Conservation (phyloP, 257 asterid genomes). For the Solanum appendiculatum region DNA sequence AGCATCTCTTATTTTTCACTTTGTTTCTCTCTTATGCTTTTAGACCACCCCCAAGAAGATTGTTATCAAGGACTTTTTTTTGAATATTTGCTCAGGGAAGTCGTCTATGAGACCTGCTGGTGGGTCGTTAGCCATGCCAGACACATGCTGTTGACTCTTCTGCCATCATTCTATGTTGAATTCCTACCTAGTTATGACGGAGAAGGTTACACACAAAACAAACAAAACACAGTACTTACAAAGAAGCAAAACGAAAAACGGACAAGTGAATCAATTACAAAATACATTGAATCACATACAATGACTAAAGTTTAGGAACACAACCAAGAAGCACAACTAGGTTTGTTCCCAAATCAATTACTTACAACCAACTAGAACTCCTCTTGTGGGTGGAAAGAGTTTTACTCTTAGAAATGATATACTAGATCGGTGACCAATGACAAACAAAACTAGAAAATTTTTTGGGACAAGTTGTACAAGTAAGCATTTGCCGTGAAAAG, state of each 20-base stretch:
- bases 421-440: background rate
- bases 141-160: background rate
- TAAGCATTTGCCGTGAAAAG: background rate
- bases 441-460: background rate
- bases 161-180: background rate
- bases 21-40: background rate
- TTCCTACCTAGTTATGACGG: background rate
- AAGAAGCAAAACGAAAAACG: background rate
- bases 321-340: background rate
- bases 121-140: background rate
- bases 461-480: background rate
- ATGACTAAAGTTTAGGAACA: background rate
- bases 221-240: background rate
- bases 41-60: background rate
- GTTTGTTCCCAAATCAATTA: background rate
- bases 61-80: background rate
- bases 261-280: background rate
- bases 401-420: background rate
- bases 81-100: background rate
- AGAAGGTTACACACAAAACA: background rate
- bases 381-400: background rate
- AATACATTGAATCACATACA: background rate
- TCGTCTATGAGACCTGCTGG: background rate
- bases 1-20: conserved; percentile 27
- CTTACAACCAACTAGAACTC: background rate